Percentiles rank a stretch among this genome's conserved stretches.
Conservation (phyloP, 2,329 filamentous ascomycete genomes). For the Trichoderma atrobrunneum region DNA sequence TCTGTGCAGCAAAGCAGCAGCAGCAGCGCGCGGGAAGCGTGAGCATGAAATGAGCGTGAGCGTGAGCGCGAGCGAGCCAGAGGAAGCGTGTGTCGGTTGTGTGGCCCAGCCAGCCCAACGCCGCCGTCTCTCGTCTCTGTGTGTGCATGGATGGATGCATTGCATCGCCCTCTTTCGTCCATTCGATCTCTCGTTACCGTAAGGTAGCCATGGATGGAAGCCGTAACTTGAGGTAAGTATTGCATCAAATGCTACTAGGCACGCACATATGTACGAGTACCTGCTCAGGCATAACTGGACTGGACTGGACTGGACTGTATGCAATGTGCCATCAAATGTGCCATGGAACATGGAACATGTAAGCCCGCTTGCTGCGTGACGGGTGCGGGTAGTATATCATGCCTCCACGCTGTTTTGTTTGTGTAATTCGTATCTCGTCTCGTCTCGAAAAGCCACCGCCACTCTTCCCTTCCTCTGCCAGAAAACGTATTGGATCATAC, state of each 20-base stretch:
- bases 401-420: conserved; percentile 6
- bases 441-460: conserved; percentile 14
- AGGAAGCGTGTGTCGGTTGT: background rate
- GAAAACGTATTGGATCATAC: background rate
- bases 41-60: background rate
- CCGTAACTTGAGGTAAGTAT: background rate
- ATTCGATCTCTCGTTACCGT: background rate
- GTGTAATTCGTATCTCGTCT: conserved; percentile 16
- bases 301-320: background rate
- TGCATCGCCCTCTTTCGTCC: background rate
- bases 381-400: conserved; percentile 14
- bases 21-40: background rate
- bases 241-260: background rate
- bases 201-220: background rate
- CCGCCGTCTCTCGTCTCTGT: background rate
- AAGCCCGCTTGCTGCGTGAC: background rate
- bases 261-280: background rate
- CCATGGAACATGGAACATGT: background rate
- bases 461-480: background rate
- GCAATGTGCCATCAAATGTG: background rate
- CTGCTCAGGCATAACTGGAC: background rate
- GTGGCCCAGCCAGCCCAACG: background rate
- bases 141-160: background rate
- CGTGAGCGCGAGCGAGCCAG: background rate
- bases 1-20: background rate